These are phyloP conservation scores for Sporothrix protearum DNA, from an alignment of 2,329 filamentous ascomycete species.

Conservation along the genomic window DNA sequence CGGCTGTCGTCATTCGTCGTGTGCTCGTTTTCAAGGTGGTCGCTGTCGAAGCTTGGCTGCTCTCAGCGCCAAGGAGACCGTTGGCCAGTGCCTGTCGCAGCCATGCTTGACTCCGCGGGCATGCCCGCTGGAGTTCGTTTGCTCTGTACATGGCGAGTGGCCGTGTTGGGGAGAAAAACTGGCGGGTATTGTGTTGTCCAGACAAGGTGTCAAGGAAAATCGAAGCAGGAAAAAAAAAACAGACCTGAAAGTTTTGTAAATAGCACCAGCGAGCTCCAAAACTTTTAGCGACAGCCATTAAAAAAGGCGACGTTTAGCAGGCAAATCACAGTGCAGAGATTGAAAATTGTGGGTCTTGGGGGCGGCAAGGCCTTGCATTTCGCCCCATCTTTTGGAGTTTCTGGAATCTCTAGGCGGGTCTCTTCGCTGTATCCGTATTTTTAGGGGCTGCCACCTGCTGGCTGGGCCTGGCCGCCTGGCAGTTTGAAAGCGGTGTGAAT, in stretches of 20 bases:
- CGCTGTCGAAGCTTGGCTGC: neutral
- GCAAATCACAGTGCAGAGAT: constrained; percentile 28
- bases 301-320: neutral
- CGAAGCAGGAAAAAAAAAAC: neutral
- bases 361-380: neutral
- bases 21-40: neutral
- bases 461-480: too few species aligned
- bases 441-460: neutral
- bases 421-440: neutral
- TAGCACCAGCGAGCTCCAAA: neutral
- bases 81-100: constrained; percentile 27
- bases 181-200: neutral
- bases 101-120: constrained; percentile 29
- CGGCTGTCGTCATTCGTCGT: neutral
- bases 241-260: too few species aligned
- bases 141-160: constrained; percentile 24
- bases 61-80: constrained; percentile 1
- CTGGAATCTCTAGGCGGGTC: neutral
- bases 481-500: neutral
- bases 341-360: constrained; percentile 22
- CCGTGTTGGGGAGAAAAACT: neutral
- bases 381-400: neutral
- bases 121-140: constrained; percentile 27
- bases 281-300: constrained; percentile 5
- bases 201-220: neutral